phyloP scores from a whole-genome alignment of 257 asterid species.

The Nicotiana attenuata region DNA sequence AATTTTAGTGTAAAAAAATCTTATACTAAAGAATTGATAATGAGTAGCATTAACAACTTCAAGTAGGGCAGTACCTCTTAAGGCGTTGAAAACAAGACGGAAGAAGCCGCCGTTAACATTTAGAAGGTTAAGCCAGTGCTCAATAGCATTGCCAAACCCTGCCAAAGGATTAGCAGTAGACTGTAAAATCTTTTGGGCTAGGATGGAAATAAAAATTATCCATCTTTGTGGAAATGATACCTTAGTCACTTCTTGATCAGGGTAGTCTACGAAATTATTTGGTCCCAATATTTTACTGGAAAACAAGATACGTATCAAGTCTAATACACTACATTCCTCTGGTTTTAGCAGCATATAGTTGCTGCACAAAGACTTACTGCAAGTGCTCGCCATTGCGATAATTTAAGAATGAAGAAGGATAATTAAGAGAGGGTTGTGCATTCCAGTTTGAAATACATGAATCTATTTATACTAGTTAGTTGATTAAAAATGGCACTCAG shows the following conservation, averaged over 20 bases:
- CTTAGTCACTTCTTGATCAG: not conserved
- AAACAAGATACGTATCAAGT: not conserved
- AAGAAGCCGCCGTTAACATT: conserved; percentile 30
- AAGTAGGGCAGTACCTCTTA: not conserved
- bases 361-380: not conserved
- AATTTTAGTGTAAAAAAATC: no score
- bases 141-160: conserved; percentile 32
- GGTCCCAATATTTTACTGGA: not conserved
- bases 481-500: not conserved
- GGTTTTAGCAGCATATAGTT: conserved; percentile 11
- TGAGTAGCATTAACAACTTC: not conserved
- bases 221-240: conserved; percentile 15
- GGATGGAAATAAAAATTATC: conserved; percentile 13
- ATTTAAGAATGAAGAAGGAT: not conserved
- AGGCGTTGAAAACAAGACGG: not conserved
- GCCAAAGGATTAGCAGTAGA: conserved; percentile 33
- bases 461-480: not conserved
- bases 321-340: conserved; percentile 1
- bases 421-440: not conserved
- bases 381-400: not conserved
- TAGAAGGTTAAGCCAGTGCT: conserved; percentile 59
- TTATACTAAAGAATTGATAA: not conserved
- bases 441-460: not conserved
- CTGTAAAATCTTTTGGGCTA: conserved; percentile 10
- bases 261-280: conserved; percentile 11